Evolutionary conservation across 768 basidiomycete species (phyloP).

Genomic region (Mrakia hoshinonis): DNA sequence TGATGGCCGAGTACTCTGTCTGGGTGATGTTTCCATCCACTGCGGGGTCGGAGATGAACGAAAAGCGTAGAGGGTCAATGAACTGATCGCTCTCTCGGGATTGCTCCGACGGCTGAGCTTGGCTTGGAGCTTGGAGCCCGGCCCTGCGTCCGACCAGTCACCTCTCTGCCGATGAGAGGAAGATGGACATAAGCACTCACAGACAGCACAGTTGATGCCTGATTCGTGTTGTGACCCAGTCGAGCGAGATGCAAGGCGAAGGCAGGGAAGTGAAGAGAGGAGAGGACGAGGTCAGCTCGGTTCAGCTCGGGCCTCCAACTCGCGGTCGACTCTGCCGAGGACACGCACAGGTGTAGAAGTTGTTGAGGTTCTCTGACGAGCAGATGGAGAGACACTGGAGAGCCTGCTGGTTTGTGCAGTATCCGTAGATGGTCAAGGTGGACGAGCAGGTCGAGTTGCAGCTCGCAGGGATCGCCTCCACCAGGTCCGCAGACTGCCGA

Average conservation of each 20-base stretch:
- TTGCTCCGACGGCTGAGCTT: too few species aligned
- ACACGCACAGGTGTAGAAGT: background rate
- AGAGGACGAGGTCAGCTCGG: background rate
- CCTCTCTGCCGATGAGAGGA: too few species aligned
- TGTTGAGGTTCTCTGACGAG: background rate
- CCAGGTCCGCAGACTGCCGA: background rate
- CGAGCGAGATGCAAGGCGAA: background rate
- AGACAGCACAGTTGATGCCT: conserved; percentile 8
- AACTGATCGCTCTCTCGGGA: background rate
- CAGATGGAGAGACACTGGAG: background rate
- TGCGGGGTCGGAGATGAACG: background rate
- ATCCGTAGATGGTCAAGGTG: background rate
- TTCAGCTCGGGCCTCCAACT: background rate
- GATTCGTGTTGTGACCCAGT: background rate
- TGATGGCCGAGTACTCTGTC: conserved; percentile 1
- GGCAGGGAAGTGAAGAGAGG: background rate
- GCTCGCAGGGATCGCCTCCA: background rate
- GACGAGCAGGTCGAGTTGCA: conserved; percentile 9
- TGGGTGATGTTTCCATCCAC: background rate
- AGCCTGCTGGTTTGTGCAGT: background rate
- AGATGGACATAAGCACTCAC: background rate
- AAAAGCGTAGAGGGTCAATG: background rate
- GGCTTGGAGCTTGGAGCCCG: too few species aligned
- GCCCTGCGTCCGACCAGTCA: too few species aligned
- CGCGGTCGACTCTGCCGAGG: too few species aligned